Percentiles rank a stretch among this genome's conserved stretches.
Evolutionary conservation across 208 protist species (phyloP).

Genomic region (Leishmania major): DNA sequence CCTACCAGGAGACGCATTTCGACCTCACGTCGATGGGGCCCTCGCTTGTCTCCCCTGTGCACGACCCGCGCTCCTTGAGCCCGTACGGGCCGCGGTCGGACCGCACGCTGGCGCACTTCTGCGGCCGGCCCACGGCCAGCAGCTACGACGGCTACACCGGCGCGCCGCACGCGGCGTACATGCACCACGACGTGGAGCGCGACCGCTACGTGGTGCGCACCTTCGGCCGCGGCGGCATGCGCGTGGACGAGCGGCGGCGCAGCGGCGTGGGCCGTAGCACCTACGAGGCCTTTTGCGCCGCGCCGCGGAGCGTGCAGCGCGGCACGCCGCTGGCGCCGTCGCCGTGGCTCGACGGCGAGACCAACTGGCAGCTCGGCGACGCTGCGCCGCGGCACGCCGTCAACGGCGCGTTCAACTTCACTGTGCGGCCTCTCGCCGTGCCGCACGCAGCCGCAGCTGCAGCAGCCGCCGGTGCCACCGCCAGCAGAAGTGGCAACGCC

Average conservation of each 20-base stretch:
- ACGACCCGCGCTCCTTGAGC: slow-evolving; percentile 20
- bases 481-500: neutral
- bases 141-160: slow-evolving; percentile 28
- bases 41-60: slow-evolving; percentile 10
- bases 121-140: slow-evolving; percentile 23
- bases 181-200: slow-evolving; percentile 26
- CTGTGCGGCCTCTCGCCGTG: slow-evolving; percentile 2
- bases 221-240: slow-evolving; percentile 26
- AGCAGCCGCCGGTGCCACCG: neutral
- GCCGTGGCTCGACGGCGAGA: neutral
- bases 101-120: slow-evolving; percentile 10
- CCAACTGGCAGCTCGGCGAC: slow-evolving; percentile 22
- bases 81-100: slow-evolving; percentile 3
- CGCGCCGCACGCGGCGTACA: slow-evolving; percentile 18
- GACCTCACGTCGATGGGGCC: slow-evolving; percentile 9
- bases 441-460: neutral
- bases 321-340: slow-evolving; percentile 21
- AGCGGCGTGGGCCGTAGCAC: slow-evolving; percentile 15
- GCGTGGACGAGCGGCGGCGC: slow-evolving; percentile 19
- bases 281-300: slow-evolving; percentile 23
- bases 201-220: slow-evolving; percentile 31
- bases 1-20: slow-evolving; percentile 14
- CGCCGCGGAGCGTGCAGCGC: neutral
- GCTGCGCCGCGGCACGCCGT: neutral
- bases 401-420: slow-evolving; percentile 14